Base-by-base conservation (phyloP, 345 rosid species). In the Hibiscus tridactylites region DNA sequence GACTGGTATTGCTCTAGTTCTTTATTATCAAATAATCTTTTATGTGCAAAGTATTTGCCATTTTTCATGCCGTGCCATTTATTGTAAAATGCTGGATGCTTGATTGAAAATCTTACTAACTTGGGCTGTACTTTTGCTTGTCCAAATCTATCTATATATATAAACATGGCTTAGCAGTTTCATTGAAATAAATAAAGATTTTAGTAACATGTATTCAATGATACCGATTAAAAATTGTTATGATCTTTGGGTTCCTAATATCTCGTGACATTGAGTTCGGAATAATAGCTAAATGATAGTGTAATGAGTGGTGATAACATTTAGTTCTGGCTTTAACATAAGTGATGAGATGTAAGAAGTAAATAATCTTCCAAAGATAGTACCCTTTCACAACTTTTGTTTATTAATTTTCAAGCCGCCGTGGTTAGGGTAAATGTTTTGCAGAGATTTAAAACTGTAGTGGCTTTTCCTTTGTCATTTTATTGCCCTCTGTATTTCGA, bases 1-100 rank as follows among this genome's bases (percentile, higher is more conserved):
- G 84, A 85, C 82, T 94, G 88, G 99, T 94, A 83, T 42, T 74
- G 72, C 15, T 64, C 44, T 44, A 35, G n/a, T 76, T 50, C 70
- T 28, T 2, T 24, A 21, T 16, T 46, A 9, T 61, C 19, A 12
- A 5, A 16, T 33, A 31, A 29, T 61, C 19, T 37, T 72, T 39
- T n/a, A 57, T 39, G 31, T 57, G 44, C 53, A 7, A 54, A 9
- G 11, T 15, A 19, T 7, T 0, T 17, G 49, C 6, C n/a, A n/a
- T 69, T 9, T 69, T 33, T 10, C 62, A 17, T 33, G 17, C 19
- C 19, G 28, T 50, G 16, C n/a, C 26, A 1, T n/a, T 10, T 53
- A 26, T 69, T 17, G 3, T 69, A 52, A 52, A 33, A 29, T 33
- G 28, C 3, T 50, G 9, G 61, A 50, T 50, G 68, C 35, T 1